Evolutionary conservation across 202 grass and related monocot genomes (phyloP), one percentile per base, ranked within the genome.

Genomic region (Sporobolus alterniflorus): DNA sequence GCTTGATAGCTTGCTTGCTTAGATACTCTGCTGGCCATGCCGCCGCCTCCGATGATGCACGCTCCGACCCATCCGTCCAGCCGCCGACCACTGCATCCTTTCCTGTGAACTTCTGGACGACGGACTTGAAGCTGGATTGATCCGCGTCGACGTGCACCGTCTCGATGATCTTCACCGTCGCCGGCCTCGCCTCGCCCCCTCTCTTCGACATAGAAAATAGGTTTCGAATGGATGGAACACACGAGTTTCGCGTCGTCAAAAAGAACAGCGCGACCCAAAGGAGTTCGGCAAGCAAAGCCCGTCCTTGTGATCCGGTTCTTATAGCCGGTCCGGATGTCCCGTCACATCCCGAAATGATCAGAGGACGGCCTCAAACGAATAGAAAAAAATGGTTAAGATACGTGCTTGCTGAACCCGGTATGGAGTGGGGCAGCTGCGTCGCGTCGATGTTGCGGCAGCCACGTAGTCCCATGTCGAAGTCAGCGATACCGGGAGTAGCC

Each of bases 41-140:
- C 46, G 8, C 6, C 20, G 10, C 47, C 30, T 57, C 59, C 9
- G 65, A 29, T 33, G 44, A 9, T 21, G 36, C 5, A 24, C 49
- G 47, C 52, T 50, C 64, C 0, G 68, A 59, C 24, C 63, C 31
- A 0, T 62, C 52, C 54, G 51, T 7, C 42, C 43, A 21, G 54
- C 54, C 71, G 18, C 70, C 71, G 41, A 47, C 79, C 89, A 67
- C 73, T 46, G 85, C 76, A 33, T 91, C 89, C 70, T 74, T 85
- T 21, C 85, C 89, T 28, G 89, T 91, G 69, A 91, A 22, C 59
- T 54, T 88, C 63, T 91, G 85, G 31, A 85, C 89, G 61, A 91
- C 57, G 2, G 89, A 88, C 80, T 91, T 91, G 85, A 91, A 91
- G 52, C 84, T 73, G 16, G 20, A 83, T 24, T 28, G 18, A 76